Base-by-base conservation (phyloP, 768 basidiomycete genomes). In the Tricholoma saponaceum region DNA sequence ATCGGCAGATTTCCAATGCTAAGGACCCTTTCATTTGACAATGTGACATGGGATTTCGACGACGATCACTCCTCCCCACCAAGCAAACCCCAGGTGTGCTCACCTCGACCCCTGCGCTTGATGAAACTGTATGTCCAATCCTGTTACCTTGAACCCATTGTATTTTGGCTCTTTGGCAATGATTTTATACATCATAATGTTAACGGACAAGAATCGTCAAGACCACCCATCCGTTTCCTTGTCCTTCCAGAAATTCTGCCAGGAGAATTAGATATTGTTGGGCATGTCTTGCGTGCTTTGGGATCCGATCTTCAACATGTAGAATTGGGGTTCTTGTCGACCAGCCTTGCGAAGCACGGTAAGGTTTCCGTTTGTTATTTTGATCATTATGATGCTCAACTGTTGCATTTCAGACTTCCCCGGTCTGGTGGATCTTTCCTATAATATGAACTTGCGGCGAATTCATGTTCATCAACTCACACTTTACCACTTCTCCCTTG, bases 1-100 rank as follows among this genome's bases (percentile, higher is more conserved):
- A 23, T 79, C 71, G 57, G 76, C 79, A 20, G 77, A 82, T 74
- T 92, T 33, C 67, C 72, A 33, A 71, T 83, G 22, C 74, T 85
- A 3, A 75, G 72, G 53, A 77, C 79, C 46, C 62, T 74, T 28
- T 58, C 58, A n/a, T 61, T 74, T 46, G 82, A 83, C 43, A 79
- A 78, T 32, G 78, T 81, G 52, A 78, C 75, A 12, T 80, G 79
- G 70, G 71, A 76, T 44, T 70, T 43, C 68, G 75, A 65, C 64
- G 62, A 56, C 8, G 25, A 56, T 70, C 72, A 18, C 62, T 72
- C 52, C 70, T 66, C 44, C 68, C 58, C 67, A 72, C 23, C 55
- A 13, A 4, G 30, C 32, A 10, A 43, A 22, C 33, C 44, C 23
- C 33, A 67, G n/a, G 28, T 22, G 10, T 28, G 22, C 14, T 25